Evolutionary conservation across 805 yeast genomes (phyloP).

Genomic region (Brettanomyces nanus): DNA sequence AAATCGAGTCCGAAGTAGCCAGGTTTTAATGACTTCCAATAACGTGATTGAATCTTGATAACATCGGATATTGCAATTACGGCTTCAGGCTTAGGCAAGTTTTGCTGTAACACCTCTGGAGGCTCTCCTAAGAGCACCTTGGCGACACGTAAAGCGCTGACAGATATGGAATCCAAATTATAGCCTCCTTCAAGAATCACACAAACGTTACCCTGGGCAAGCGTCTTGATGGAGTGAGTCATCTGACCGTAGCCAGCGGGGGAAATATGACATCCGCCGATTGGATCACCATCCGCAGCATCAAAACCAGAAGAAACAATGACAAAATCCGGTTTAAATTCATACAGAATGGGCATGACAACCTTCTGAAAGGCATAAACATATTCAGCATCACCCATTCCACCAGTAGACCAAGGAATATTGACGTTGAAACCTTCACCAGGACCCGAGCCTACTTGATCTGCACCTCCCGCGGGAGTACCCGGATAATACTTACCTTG

Average conservation of each 20-base stretch:
- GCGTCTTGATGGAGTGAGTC: slow-evolving; percentile 83
- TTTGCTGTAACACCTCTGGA: slow-evolving; percentile 65
- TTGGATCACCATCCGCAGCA: slow-evolving; percentile 97
- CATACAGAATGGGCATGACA: slow-evolving; percentile 80
- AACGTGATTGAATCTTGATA: slow-evolving; percentile 66
- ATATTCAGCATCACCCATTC: slow-evolving; percentile 94
- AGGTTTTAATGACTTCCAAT: slow-evolving; percentile 80
- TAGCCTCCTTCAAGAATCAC: slow-evolving; percentile 96
- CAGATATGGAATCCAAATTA: slow-evolving; percentile 82
- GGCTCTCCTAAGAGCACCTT: slow-evolving; percentile 92
- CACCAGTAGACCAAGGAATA: slow-evolving; percentile 88
- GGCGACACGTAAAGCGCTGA: slow-evolving; percentile 86
- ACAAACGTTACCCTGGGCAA: slow-evolving; percentile 83
- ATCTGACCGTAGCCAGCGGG: slow-evolving; percentile 96
- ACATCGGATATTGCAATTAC: slow-evolving; percentile 78
- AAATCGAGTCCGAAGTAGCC: slow-evolving; percentile 38
- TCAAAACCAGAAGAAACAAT: slow-evolving; percentile 95
- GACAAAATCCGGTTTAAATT: slow-evolving; percentile 87
- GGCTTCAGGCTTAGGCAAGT: slow-evolving; percentile 67
- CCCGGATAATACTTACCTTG: slow-evolving; percentile 93
- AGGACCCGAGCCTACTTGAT: slow-evolving; percentile 72
- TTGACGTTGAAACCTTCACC: slow-evolving; percentile 88
- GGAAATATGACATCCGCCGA: slow-evolving; percentile 92
- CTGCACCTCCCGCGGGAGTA: slow-evolving; percentile 73
- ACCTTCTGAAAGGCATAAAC: slow-evolving; percentile 82